Base-by-base conservation (phyloP, 805 yeast species). In the Phaffomyces opuntiae region DNA sequence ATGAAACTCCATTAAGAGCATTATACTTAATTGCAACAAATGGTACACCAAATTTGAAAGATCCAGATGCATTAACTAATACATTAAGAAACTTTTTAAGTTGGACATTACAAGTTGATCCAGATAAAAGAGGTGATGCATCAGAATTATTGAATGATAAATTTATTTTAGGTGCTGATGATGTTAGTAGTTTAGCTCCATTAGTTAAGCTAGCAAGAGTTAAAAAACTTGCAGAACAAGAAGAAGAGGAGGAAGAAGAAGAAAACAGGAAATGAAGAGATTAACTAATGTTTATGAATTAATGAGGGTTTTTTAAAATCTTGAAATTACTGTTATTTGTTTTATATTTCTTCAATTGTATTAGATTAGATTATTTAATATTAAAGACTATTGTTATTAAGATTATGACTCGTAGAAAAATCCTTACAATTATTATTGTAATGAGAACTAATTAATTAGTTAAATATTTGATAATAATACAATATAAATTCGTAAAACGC, bases 1-100 rank as follows among this genome's bases (percentile, higher is more conserved):
- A 91, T 58, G 99, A 93, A 64, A 87, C 95, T 35, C 99, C 99
- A 21, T 74, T 93, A 61, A 79, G 93, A 58, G 98, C 98, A 0
- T 71, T 93, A 43, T 93, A 90, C 65, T 72, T 93, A 64, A 93
- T 93, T 72, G 96, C 96, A 6, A 88, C 96, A 0, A 91, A 88
- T 58, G 99, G 99, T 44, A 93, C 98, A 0, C 99, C 99, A 21
- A 81, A 82, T 54, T 72, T 93, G 61, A 89, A 90, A 64, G 87
- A 89, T 58, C 93, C 96, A 3, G 96, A 86, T 47, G 78, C 81
- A 7, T 68, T 93, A 43, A 80, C 90, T 50, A 67, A 74, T 40
- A 75, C 73, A 19, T 69, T 93, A 60, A 78, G 81, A 54, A 67
- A 73, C 42, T 93, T 93, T 59, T 72, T 93, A 57, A 75, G 80